Evolutionary conservation across 192 early-diverging fungal species (phyloP).

Genomic region (Funneliformis mosseae): DNA sequence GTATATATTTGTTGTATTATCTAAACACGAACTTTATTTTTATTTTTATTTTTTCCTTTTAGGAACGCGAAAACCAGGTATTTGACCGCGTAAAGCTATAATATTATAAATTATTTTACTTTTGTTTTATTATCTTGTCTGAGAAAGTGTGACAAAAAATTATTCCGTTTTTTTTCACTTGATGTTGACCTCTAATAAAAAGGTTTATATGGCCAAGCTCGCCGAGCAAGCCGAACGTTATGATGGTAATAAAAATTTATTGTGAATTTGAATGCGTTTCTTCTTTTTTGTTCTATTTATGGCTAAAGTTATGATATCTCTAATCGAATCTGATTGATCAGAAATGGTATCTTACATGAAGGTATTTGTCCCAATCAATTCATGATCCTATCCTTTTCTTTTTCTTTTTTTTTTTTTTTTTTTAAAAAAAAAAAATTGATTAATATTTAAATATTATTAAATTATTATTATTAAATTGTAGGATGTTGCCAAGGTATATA

Average conservation of each 20-base stretch:
- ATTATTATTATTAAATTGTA: conserved; percentile 5
- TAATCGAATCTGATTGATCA: conserved; percentile 3
- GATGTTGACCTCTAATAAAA: conserved; percentile 60
- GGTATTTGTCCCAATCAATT: conserved; percentile 4
- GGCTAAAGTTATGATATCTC: background rate
- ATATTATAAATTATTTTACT: background rate
- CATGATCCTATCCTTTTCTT: background rate
- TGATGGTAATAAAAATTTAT: conserved; percentile 65
- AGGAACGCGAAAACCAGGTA: conserved; percentile 43
- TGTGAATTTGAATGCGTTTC: background rate
- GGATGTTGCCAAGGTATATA: conserved; percentile 56
- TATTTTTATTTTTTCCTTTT: background rate
- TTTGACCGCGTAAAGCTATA: conserved; percentile 27
- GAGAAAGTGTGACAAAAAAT: conserved; percentile 28
- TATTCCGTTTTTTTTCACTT: conserved; percentile 25
- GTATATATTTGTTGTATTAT: no score
- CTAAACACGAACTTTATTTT: background rate
- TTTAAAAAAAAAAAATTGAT: conserved; percentile 22
- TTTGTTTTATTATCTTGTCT: background rate
- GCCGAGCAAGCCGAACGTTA: conserved; percentile 97
- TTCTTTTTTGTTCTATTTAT: background rate
- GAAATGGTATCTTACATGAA: conserved; percentile 48
- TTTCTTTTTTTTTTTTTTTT: conserved; percentile 12
- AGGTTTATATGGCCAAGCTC: conserved; percentile 99
- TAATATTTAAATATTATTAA: background rate